A percentile compares a stretch with the other conserved stretches of the same genome.
Conservation (phyloP, 176 grass and related monocot genomes). For the Aegilops tauschii region DNA sequence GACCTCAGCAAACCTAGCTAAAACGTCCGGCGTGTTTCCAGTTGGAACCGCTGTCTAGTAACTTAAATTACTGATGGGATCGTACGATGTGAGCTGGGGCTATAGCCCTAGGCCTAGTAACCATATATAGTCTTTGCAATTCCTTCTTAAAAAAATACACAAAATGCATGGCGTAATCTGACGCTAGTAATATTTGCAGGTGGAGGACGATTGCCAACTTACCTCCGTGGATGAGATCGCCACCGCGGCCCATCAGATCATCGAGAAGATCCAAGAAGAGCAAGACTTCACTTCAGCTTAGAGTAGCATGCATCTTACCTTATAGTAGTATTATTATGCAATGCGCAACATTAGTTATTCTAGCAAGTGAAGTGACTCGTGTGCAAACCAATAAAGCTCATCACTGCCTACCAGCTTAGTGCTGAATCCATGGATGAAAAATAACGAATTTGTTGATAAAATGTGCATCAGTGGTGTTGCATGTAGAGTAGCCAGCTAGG, state of each 20-base stretch:
- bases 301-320: conserved; percentile 4
- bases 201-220: conserved; percentile 71
- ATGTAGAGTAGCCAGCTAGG: neutral
- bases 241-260: conserved; percentile 56
- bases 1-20: conserved; percentile 27
- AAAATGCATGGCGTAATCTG: too few relatives aligned
- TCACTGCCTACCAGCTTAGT: neutral
- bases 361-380: conserved; percentile 20
- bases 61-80: neutral
- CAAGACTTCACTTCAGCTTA: conserved; percentile 13
- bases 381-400: conserved; percentile 42
- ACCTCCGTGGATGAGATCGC: conserved; percentile 79
- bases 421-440: neutral
- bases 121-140: too few relatives aligned
- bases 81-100: neutral
- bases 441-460: neutral
- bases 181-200: conserved; percentile 31
- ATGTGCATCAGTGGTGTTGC: neutral
- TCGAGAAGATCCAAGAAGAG: conserved; percentile 62
- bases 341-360: neutral
- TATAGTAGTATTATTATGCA: neutral
- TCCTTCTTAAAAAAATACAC: too few relatives aligned
- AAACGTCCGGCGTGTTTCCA: neutral
- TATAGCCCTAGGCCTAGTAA: too few relatives aligned
- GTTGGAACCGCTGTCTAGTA: neutral